A percentile compares a stretch with the other conserved stretches of the same genome.
Conservation (phyloP, 805 yeast genomes). For the Danielozyma ontarioensis region DNA sequence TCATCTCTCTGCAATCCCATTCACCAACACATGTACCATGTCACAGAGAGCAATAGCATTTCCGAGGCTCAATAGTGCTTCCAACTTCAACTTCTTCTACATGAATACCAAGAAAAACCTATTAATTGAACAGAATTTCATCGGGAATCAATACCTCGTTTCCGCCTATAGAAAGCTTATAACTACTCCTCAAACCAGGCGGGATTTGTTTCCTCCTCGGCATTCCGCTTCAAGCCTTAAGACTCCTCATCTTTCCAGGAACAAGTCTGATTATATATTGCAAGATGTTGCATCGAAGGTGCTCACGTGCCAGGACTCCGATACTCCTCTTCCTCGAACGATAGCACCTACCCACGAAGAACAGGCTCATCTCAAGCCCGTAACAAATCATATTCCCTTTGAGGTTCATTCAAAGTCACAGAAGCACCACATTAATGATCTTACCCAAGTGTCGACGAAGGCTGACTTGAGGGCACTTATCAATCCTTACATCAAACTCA, state of each 20-base stretch:
- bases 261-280: constrained; percentile 9
- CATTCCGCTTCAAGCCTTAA: too few species aligned
- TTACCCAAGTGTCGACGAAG: constrained; percentile 4
- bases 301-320: constrained; percentile 40
- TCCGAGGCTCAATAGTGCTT: constrained; percentile 17
- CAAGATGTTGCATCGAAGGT: constrained; percentile 41
- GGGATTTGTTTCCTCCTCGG: too few species aligned
- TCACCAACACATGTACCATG: constrained; percentile 7
- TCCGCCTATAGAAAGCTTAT: background rate
- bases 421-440: background rate
- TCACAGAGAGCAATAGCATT: constrained; percentile 11
- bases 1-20: background rate
- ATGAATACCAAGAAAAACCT: constrained; percentile 29
- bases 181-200: background rate
- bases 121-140: constrained; percentile 26
- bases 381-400: constrained; percentile 45
- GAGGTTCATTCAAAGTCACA: constrained; percentile 42
- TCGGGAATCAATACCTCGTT: constrained; percentile 24
- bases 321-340: constrained; percentile 18
- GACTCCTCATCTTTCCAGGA: background rate
- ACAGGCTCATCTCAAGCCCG: constrained; percentile 9
- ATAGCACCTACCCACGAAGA: background rate
- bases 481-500: constrained; percentile 69
- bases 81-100: constrained; percentile 32
- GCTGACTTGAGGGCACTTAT: constrained; percentile 32